These are phyloP conservation scores for Colletotrichum incanum DNA, from an alignment of 2,329 filamentous ascomycete genomes.

Conservation along the genomic window DNA sequence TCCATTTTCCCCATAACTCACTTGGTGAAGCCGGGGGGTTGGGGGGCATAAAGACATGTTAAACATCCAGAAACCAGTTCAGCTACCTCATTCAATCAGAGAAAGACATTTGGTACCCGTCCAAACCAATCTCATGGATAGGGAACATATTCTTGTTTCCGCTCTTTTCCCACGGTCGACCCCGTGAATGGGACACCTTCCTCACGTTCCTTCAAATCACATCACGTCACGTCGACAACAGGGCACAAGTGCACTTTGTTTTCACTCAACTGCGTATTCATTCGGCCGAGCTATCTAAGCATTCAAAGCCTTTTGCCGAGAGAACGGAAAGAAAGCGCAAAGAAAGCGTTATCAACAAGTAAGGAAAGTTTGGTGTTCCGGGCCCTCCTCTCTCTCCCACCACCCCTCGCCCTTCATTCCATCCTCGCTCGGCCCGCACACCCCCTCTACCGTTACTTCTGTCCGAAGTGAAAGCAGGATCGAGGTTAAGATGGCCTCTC, in stretches of 20 bases:
- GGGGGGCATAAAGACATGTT: too few relatives aligned
- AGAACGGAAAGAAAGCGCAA: not conserved
- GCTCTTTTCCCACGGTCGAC: too few relatives aligned
- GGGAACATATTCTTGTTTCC: too few relatives aligned
- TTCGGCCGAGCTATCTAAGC: slow-evolving; percentile 45
- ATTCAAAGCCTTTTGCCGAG: slow-evolving; percentile 38
- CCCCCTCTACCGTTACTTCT: not conserved
- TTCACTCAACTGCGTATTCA: slow-evolving; percentile 34
- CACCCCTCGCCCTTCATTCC: too few relatives aligned
- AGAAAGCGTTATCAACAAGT: slow-evolving; percentile 9
- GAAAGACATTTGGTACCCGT: too few relatives aligned
- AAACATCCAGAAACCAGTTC: too few relatives aligned
- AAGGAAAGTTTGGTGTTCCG: slow-evolving; percentile 17
- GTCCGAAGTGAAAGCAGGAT: not conserved
- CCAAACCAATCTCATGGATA: too few relatives aligned
- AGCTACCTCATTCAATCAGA: too few relatives aligned
- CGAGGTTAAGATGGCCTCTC: not conserved
- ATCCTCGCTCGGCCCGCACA: not conserved
- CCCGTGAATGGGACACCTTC: too few relatives aligned
- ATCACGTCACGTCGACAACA: not conserved
- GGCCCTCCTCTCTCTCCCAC: not conserved
- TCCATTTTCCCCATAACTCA: too few relatives aligned
- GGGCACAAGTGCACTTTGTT: not conserved
- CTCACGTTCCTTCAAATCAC: not conserved
- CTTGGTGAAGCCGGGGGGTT: too few relatives aligned